Evolutionary conservation across 371 early-diverging fungal species (phyloP).

Genomic region (Massospora cicadina): DNA sequence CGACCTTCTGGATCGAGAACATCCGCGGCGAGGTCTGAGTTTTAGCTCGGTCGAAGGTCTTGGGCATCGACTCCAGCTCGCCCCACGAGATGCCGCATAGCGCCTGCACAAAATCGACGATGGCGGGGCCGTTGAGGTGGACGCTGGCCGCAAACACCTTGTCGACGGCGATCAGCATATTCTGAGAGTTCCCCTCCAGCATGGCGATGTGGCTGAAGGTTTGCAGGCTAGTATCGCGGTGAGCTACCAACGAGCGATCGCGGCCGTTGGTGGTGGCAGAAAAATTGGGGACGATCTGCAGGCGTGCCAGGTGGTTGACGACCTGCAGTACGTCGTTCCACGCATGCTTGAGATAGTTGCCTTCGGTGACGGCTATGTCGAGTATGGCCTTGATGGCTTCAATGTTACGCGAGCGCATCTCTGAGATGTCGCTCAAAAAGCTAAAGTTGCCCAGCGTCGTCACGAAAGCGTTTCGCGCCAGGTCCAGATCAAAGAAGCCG

Average conservation of each 20-base stretch:
- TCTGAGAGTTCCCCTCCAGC: constrained; percentile 23
- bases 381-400: constrained; percentile 71
- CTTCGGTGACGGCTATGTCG: constrained; percentile 66
- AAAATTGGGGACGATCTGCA: constrained; percentile 34
- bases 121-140: constrained; percentile 32
- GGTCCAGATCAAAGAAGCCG: constrained; percentile 70
- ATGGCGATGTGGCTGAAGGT: constrained; percentile 11
- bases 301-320: constrained; percentile 70
- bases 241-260: constrained; percentile 7
- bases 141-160: constrained; percentile 42
- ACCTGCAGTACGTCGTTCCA: constrained; percentile 85
- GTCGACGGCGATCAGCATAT: constrained; percentile 44
- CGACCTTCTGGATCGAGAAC: constrained; percentile 80
- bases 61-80: constrained; percentile 56
- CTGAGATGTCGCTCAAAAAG: constrained; percentile 57
- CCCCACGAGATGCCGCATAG: constrained; percentile 77
- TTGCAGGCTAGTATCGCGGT: background rate
- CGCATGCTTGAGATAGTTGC: constrained; percentile 63
- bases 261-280: constrained; percentile 7
- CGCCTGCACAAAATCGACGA: constrained; percentile 78
- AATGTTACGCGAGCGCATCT: constrained; percentile 71
- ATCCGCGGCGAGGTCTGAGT: constrained; percentile 31
- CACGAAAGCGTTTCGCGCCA: constrained; percentile 77
- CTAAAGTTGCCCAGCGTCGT: constrained; percentile 78
- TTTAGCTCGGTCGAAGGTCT: constrained; percentile 17